Evolutionary conservation across 192 early-diverging fungal species (phyloP), one percentile per base, ranked within the genome.

Genomic region (Spizellomyces punctatus): DNA sequence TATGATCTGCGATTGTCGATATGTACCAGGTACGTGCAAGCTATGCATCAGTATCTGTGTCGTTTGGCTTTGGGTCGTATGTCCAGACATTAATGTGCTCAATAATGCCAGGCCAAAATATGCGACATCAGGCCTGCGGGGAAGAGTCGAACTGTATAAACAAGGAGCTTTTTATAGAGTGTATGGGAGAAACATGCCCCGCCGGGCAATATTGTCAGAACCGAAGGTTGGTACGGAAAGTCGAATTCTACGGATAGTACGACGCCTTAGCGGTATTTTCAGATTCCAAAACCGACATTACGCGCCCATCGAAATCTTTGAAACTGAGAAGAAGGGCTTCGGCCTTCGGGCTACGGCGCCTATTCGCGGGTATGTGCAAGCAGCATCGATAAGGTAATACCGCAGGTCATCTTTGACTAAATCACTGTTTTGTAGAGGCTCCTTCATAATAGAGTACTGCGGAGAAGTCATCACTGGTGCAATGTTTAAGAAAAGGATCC

Each of bases 371-470:
- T 94, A 83, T 36, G 60, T 36, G 27, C 27, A 3, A 36, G 27
- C 1, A 36, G 27, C 27, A 0, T 36, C 27, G 27, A 36, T 36
- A 36, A 36, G 27, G 27, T 36, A 3, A 36, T 36, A 36, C 27
- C 27, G 27, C 27, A 36, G 27, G 27, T 36, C 27, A 36, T 36
- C 27, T 36, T 36, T 3, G 27, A 36, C 27, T 36, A 36, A 36
- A 36, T 3, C 3, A 36, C 27, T 36, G 27, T 36, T 36, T 36
- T 54, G 1, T 68, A 92, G 92, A n/a, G 91, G 90, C 56, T 74
- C 84, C 12, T 98, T 99, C 81, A 91, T 99, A 52, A 95, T 98
- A 81, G 98, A 99, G 76, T 99, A 99, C 78, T 89, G 94, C 68
- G 98, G 98, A 42, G 98, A 99, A 76, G 91, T 99, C 0, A 89